A percentile compares a stretch with the other conserved stretches of the same genome.
Evolutionary conservation across 1,284 basidiomycete genomes (phyloP).

Genomic region (Schizopora paradoxa): DNA sequence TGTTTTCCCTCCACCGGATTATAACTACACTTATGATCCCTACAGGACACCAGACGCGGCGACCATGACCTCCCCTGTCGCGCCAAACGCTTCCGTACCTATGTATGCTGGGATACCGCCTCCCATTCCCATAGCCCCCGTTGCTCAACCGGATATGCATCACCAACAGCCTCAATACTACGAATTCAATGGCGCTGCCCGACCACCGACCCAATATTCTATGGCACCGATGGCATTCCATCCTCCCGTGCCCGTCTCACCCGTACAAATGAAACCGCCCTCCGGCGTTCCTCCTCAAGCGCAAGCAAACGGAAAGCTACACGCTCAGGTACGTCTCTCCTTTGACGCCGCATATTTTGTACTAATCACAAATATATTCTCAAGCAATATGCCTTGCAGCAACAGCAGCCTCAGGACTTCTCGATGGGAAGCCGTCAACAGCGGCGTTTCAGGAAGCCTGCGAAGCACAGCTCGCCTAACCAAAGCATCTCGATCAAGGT

Average conservation of each 20-base stretch:
- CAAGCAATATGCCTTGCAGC: constrained; percentile 43
- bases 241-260: constrained; percentile 28
- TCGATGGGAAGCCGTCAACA: too few species aligned
- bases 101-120: constrained; percentile 43
- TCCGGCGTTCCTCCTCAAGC: too few species aligned
- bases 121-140: constrained; percentile 41
- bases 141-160: constrained; percentile 38
- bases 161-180: constrained; percentile 54
- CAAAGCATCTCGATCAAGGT: too few species aligned
- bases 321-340: too few species aligned
- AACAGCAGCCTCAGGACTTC: too few species aligned
- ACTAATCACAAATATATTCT: constrained; percentile 15
- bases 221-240: constrained; percentile 57
- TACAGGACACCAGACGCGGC: constrained; percentile 47
- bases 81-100: constrained; percentile 34
- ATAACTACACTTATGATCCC: constrained; percentile 49
- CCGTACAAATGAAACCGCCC: too few species aligned
- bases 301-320: too few species aligned
- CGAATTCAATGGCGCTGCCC: constrained; percentile 47
- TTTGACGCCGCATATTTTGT: constrained; percentile 10
- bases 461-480: too few species aligned
- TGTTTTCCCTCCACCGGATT: too few species aligned
- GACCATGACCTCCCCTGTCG: constrained; percentile 41
- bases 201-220: constrained; percentile 54
- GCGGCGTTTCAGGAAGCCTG: too few species aligned